phyloP scores from a whole-genome alignment of 805 yeast species.

The Pichia membranifaciens region DNA sequence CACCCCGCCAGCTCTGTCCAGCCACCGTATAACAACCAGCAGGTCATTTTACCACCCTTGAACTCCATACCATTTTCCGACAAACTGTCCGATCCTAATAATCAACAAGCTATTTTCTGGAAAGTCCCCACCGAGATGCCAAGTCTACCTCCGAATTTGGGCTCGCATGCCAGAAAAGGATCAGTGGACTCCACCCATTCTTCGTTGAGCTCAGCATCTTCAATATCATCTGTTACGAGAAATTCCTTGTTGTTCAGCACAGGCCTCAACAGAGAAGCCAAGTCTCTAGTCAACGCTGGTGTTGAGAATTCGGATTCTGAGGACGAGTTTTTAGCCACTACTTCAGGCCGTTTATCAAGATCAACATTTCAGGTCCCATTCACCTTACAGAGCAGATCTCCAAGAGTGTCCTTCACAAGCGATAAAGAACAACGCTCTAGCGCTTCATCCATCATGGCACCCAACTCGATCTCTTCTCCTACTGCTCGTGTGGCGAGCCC shows the following conservation, averaged over 20 bases:
- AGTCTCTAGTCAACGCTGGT: neutral
- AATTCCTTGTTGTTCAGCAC: neutral
- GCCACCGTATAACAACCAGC: conserved; percentile 9
- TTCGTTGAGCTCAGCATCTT: neutral
- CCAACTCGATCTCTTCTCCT: neutral
- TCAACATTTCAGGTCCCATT: conserved; percentile 23
- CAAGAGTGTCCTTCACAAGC: conserved; percentile 17
- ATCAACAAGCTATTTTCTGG: conserved; percentile 40
- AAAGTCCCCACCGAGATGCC: conserved; percentile 60
- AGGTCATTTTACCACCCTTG: conserved; percentile 25
- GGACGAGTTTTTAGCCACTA: conserved; percentile 25
- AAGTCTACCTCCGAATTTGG: conserved; percentile 13
- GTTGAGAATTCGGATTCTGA: conserved; percentile 31
- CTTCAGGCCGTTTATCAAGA: conserved; percentile 15
- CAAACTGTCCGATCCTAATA: conserved; percentile 9
- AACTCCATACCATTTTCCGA: conserved; percentile 8
- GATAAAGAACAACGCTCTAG: conserved; percentile 23
- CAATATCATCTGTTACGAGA: neutral
- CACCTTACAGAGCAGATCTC: conserved; percentile 15
- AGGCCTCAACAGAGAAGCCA: neutral
- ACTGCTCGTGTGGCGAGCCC: neutral
- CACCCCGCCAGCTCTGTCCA: neutral
- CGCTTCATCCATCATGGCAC: conserved; percentile 12
- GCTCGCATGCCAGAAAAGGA: conserved; percentile 24
- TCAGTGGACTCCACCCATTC: conserved; percentile 49